Base-by-base conservation (phyloP, 208 protist species). In the Trypanosoma lewisi region DNA sequence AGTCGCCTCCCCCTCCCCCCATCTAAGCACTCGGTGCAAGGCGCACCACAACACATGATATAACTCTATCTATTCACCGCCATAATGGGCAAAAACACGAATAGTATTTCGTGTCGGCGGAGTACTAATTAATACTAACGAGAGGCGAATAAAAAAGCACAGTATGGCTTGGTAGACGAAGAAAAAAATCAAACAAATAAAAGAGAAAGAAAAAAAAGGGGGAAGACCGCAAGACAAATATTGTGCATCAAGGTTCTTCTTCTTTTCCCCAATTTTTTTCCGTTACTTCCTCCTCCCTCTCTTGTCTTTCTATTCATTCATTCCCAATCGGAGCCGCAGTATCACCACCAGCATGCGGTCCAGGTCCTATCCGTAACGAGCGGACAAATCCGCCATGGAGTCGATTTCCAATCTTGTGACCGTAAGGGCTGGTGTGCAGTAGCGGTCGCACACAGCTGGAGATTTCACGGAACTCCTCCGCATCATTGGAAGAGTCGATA, bases 401-500 rank as follows among this genome's bases (percentile, higher is more conserved):
- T 63, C 82, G 86, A 31, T 72, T 75, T 31, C 87, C 82, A 52
- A 94, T 91, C 53, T 85, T 83, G 64, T 88, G 77, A 1, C 82
- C 80, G 54, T 91, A 89, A 7, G 84, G 82, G 55, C 88, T 89
- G 23, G 60, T 73, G 59, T 74, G 85, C n/a, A 91, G 67, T 1
- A 73, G 68, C 16, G 73, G 73, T 30, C 56, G 57, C 49, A 94
- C 71, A 17, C 67, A 53, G 8, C 73, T 56, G 56, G 67, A 78
- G 21, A 94, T 72, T 17, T 39, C 23, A 9, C 64, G 37, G 41
- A 88, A 90, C 69, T 91, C 84, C 8, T 66, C 67, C 31, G 47
- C 36, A 33, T 85, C 73, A 39, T 56, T 77, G 23, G 66, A 75
- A 7, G 76, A 89, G 45, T 78, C 68, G 52, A 94, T 87, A 58